Evolutionary conservation across 225 moss, liverwort and hornwort genomes (phyloP).

Genomic region (Takakia lepidozioides): DNA sequence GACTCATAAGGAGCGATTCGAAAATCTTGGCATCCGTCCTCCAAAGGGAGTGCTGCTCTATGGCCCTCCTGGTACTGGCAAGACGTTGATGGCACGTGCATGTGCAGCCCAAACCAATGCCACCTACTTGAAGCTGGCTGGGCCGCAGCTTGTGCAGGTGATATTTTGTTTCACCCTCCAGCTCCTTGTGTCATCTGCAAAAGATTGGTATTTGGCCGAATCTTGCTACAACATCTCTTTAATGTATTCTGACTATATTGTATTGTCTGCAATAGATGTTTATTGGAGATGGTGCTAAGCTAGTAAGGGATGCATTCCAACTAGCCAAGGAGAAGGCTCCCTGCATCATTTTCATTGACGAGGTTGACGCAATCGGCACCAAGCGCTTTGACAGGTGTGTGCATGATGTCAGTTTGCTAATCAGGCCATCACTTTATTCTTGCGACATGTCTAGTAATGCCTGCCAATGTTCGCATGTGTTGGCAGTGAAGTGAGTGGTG

Average conservation of each 20-base stretch:
- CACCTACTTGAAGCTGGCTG: constrained; percentile 46
- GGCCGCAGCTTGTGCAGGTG: constrained; percentile 53
- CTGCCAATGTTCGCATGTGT: constrained; percentile 1
- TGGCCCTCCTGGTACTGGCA: constrained; percentile 55
- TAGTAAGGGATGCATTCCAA: constrained; percentile 48
- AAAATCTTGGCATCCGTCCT: constrained; percentile 43
- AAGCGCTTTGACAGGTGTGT: constrained; percentile 50
- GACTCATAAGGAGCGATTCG: constrained; percentile 52
- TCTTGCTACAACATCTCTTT: no score
- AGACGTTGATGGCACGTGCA: constrained; percentile 49
- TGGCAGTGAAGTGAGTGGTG: constrained; percentile 50
- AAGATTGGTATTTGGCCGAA: not conserved
- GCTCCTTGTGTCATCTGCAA: not conserved
- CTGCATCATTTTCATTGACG: constrained; percentile 54
- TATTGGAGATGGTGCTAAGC: constrained; percentile 58
- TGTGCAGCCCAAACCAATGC: constrained; percentile 55
- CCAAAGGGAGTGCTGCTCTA: constrained; percentile 55
- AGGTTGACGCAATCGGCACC: constrained; percentile 55
- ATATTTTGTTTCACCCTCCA: constrained; percentile 1
- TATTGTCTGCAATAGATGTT: constrained; percentile 46
- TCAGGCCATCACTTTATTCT: not conserved
- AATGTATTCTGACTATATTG: no score
- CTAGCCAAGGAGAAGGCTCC: constrained; percentile 53
- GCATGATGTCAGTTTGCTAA: not conserved
- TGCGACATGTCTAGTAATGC: not conserved